Percentiles rank a stretch among this genome's conserved stretches.
phyloP scores from a whole-genome alignment of 108 stramenopile genomes.

The Poteriospumella lacustris region DNA sequence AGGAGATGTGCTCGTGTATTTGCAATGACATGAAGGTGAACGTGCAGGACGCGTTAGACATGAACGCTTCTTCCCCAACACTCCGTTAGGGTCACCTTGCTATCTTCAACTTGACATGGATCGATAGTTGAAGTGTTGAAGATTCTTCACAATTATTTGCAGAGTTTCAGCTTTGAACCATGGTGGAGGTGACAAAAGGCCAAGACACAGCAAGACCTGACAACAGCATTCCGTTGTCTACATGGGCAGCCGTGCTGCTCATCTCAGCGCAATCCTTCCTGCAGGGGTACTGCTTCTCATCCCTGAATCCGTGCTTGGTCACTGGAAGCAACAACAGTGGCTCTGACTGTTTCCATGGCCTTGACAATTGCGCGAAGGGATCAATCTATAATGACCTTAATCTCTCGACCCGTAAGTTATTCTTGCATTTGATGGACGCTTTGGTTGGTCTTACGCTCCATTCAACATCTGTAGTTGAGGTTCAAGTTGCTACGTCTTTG shows the following conservation, averaged over 20 bases:
- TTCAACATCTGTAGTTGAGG: neutral
- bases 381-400: neutral
- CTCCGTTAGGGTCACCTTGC: too few relatives aligned
- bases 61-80: too few relatives aligned
- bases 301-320: neutral
- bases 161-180: too few relatives aligned
- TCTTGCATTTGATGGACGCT: neutral
- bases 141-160: too few relatives aligned
- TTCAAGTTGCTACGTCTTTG: neutral
- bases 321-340: neutral
- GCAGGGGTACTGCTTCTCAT: neutral
- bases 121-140: too few relatives aligned
- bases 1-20: too few relatives aligned
- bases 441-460: neutral
- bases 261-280: neutral
- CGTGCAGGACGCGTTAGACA: too few relatives aligned
- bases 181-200: too few relatives aligned
- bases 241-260: conserved; percentile 1
- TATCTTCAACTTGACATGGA: too few relatives aligned
- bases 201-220: too few relatives aligned
- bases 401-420: neutral
- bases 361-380: neutral
- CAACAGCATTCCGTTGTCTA: conserved; percentile 11
- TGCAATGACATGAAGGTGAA: too few relatives aligned
- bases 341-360: neutral